Evolutionary conservation across 441 rosid genomes (phyloP), one percentile per base, ranked within the genome.

Genomic region (Mallotus repandus): DNA sequence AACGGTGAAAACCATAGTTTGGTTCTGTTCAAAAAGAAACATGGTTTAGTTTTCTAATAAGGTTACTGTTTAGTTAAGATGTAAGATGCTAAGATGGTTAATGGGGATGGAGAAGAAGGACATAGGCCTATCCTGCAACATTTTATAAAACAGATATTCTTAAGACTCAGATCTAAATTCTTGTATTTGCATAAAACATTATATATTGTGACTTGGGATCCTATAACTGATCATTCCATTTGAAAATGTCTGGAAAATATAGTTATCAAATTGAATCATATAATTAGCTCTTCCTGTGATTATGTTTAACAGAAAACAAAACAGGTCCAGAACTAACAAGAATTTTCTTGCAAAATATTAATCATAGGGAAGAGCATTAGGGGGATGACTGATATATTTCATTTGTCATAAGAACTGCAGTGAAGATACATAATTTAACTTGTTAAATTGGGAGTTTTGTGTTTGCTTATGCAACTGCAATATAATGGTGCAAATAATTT

Each of bases 271-370:
- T 63, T 7, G 1, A 57, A 32, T 56, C 35, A 29, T 29, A 66
- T 7, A 19, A 38, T 41, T 15, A 29, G 13, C 41, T 73, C 56
- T 73, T 0, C 4, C 15, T 18, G 60, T 73, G 18, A 5, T 43
- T 1, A 9, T 63, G 16, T 56, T 61, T 48, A 62, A 18, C 74
- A 49, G 41, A 52, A 19, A 63, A 29, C 15, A 41, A 14, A 46
- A 16, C 46, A 29, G 63, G 63, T 72, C 69, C 19, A 13, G 35
- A 41, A 52, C 3, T 22, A 32, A 41, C 7, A 32, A 41, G 8
- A 50, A 53, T 32, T 62, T 71, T 49, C 68, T 62, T 61, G 18
- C 61, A 35, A 38, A 29, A n/a, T 41, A 14, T 38, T n/a, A 48
- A n/a, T n/a, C n/a, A 4, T 10, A 18, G 35, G 41, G 61, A 25